A percentile compares a stretch with the other conserved stretches of the same genome.
Conservation (phyloP, 1,284 basidiomycete species). For the Ganoderma sp. region DNA sequence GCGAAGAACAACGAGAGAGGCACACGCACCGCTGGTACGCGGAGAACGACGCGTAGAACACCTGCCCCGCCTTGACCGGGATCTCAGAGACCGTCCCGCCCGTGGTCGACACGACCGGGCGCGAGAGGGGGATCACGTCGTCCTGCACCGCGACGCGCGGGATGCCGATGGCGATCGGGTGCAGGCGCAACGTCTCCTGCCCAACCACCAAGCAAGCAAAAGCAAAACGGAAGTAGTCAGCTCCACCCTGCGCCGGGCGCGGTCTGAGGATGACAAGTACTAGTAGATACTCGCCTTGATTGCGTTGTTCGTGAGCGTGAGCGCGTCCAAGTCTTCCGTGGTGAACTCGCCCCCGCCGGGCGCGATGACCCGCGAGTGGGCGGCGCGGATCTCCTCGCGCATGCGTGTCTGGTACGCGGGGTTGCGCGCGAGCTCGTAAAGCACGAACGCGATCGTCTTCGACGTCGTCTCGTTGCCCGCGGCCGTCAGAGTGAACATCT, state of each 20-base stretch:
- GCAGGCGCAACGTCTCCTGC: conserved; percentile 48
- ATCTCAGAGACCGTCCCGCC: conserved; percentile 43
- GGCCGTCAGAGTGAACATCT: conserved; percentile 51
- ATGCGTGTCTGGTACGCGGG: conserved; percentile 38
- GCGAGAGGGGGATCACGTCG: conserved; percentile 47
- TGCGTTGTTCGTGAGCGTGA: conserved; percentile 31
- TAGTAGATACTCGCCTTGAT: conserved; percentile 22
- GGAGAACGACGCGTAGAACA: conserved; percentile 40
- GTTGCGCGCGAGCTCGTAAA: conserved; percentile 40
- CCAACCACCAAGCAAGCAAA: neutral
- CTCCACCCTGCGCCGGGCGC: neutral
- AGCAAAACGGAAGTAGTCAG: neutral
- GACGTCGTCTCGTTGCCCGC: conserved; percentile 39
- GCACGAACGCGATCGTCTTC: conserved; percentile 34
- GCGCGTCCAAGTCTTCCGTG: conserved; percentile 40
- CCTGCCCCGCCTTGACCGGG: conserved; percentile 45
- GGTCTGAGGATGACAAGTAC: neutral
- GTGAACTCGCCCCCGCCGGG: conserved; percentile 37
- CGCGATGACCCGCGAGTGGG: conserved; percentile 28
- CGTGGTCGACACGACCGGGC: conserved; percentile 41
- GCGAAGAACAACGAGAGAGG: too few relatives aligned
- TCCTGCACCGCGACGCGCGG: conserved; percentile 41
- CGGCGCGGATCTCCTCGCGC: conserved; percentile 38
- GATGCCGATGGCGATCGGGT: conserved; percentile 43
- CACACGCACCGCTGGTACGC: conserved; percentile 42